Base-by-base conservation (phyloP, 2,329 filamentous ascomycete genomes). In the Aspergillus persii region DNA sequence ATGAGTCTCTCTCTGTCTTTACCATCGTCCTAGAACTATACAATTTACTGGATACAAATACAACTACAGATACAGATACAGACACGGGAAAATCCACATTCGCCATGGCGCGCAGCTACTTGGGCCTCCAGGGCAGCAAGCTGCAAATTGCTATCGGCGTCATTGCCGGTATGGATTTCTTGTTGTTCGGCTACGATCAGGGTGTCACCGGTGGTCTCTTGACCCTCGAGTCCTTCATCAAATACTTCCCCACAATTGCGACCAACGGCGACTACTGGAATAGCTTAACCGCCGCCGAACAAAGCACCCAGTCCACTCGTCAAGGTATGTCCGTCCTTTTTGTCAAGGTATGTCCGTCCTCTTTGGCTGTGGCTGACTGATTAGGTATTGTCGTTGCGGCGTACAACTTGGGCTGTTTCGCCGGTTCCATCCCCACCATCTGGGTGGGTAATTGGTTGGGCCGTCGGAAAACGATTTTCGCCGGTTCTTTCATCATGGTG, bases 361-460 rank as follows among this genome's bases (percentile, higher is more conserved):
- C 7, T n/a, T 27, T 15, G 44, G n/a, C 1, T 4, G 46, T 50
- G 15, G 39, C 36, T 48, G n/a, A 41, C 15, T 12, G 30, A 9
- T 2, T 12, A 77, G 75, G 75, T 61, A 76, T 77, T 49, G 72
- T 73, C 1, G 73, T 77, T 18, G 77, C 78, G 27, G 71, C 74
- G 8, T 81, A 80, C 66, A 81, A 80, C 56, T 54, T 81, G n/a
- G 80, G 80, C 23, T 83, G 80, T 68, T 82, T 84, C 66, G 74
- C 74, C 26, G 81, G 81, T 30, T 80, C 81, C 2, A 73, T 83
- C 44, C 68, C 76, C 9, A 82, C 80, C 50, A 83, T 83, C 59
- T 81, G 80, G 71, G 63, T 79, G 23, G 83, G 82, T 51, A 80
- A 85, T 56, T 71, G 73, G 15, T 78, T 84, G 12, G 83, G 83